Evolutionary conservation across 2,329 filamentous ascomycete species (phyloP), one percentile per base, ranked within the genome.

Genomic region (Fusarium nanum): DNA sequence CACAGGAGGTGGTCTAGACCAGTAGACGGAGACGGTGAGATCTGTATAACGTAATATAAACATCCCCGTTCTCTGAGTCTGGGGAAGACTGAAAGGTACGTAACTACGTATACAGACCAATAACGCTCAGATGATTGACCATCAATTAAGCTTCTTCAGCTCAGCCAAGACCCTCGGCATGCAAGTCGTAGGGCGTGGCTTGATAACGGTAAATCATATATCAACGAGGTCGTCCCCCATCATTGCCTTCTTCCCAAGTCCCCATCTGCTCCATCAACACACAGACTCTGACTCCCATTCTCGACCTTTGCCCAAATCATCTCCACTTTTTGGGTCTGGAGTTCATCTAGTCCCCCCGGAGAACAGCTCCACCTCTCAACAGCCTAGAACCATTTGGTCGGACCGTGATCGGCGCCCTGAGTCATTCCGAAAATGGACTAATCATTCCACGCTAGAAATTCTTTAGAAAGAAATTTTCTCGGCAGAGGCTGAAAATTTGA

Each of bases 391-490:
- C 23, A 48, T 32, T 9, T 28, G 12, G 27, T 56, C 63, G 64
- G 49, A 53, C 63, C 63, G 64, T 25, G 48, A 69, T 65, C 66
- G 67, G 67, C 66, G 60, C 11, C 34, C 37, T 45, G 56, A 70
- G 42, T 69, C 45, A 65, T 46, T 28, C 20, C 12, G 0, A 2
- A 30, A 50, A 6, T 12, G 5, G 52, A 34, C 30, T 44, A 52
- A 42, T 10, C 4, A 2, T 7, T 2, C 4, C 53, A 34, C 61
- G 53, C 67, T 70, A 70, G 62, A 70, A 63, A 44, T 55, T 14
- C 34, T 55, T 40, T 42, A 59, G 67, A 68, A 64, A 16, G 70
- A 50, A 60, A 40, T 18, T 30, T 6, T 11, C 34, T 40, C 48
- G 32, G 61, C 47, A 45, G 23, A 27, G 66, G 65, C 66, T 70